Evolutionary conservation across 345 rosid genomes (phyloP), one percentile per base, ranked within the genome.

Genomic region (Salix brachista): DNA sequence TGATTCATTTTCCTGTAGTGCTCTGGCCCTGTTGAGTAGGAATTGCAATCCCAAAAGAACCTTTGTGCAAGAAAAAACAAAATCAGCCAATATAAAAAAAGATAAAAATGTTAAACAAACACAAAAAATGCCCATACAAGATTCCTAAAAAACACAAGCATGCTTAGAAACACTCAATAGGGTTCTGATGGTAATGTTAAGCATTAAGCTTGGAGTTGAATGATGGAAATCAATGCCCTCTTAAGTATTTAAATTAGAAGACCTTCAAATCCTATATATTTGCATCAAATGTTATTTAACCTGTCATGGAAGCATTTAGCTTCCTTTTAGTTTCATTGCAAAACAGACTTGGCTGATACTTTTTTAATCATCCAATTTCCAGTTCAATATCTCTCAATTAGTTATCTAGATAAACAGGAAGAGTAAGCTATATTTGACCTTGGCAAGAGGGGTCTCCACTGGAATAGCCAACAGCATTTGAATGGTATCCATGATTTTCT

Each of bases 21-120:
- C 78, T 69, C 80, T 85, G 41, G 74, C 84, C 84, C 85, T 84
- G 84, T 87, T 85, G 64, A 90, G 87, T 72, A 95, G 80, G 77
- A 91, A 90, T 78, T 91, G 99, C 87, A 95, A 75, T 77, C 99
- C 99, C 58, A 91, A 86, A 62, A 95, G 89, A 68, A 90, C 91
- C 99, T 95, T 82, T 80, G 83, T 52, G 75, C 12, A 36, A 77
- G 37, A 77, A 74, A 62, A 79, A 10, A 17, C 1, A 32, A 52
- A 8, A n/a, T 70, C 58, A 75, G 54, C 75, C 39, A 21, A 17
- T 10, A 72, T 12, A 41, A 69, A 10, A 26, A 69, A 60, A 25
- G 3, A 19, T n/a, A 28, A 26, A 2, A 44, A 8, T 42, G 21
- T 65, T 32, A 32, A 46, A 54, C 26, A 21, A 46, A 17, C 23